Base-by-base conservation (phyloP, 108 stramenopile species). In the Discostella pseudostelligera region DNA sequence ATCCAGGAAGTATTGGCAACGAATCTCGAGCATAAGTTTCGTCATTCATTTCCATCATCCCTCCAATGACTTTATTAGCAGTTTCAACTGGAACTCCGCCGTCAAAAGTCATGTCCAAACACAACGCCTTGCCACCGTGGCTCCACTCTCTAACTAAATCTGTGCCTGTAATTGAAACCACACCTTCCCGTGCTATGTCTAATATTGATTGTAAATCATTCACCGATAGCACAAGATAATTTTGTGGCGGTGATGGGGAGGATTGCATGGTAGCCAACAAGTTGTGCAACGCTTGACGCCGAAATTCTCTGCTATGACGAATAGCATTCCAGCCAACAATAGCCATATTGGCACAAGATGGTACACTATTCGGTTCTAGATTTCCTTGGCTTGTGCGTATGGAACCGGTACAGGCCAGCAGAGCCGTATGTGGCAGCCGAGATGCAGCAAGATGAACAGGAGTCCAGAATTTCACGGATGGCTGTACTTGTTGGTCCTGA, bases 11-110 rank as follows among this genome's bases (percentile, higher is more conserved):
- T 47, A 89, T 56, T 20, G 84, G 74, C 26, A 46, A 36, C 4
- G 74, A 56, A 59, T 89, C 88, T 17, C 83, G 66, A 9, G 78
- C 84, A 63, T 66, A 83, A 48, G 26, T 12, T 28, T 53, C 75
- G 19, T 85, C 72, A 9, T 45, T 72, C 72, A 89, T 29, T 53
- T 86, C 77, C 19, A 89, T 78, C 48, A 64, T 77, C 39, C 87
- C 87, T 5, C 51, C 59, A 16, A 7, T 39, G 47, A 17, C 39
- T 29, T 8, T 12, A 8, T 21, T 12, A 7, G 1, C 39, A 0
- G 9, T 25, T n/a, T 67, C 26, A 21, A 65, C 56, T 14, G 64
- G 39, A 10, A 10, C 36, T 17, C 25, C 39, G 19, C 46, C 59
- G 17, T 39, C 42, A 25, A 36, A 37, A 2, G 40, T 22, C 14